Base-by-base conservation (phyloP, 2,329 filamentous ascomycete species). In the Neocatenulostroma microsporum region DNA sequence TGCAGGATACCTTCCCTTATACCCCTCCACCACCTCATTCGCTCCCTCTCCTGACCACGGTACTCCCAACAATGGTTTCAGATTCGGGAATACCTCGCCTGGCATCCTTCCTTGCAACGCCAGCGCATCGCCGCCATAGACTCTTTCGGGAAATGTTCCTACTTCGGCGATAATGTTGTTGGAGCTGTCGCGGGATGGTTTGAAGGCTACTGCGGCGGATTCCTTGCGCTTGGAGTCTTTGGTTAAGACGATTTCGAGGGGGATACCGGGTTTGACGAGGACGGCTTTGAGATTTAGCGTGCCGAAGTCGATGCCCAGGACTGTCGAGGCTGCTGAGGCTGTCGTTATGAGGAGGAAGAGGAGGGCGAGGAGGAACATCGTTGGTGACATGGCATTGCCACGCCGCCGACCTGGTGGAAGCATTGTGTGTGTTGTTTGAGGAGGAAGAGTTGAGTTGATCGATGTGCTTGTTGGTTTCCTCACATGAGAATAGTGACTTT, bases 221-320 rank as follows among this genome's bases (percentile, higher is more conserved):
- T 98, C 91, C 70, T 98, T 98, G 57, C 91, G 82, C 62, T 94
- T 84, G 20, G 91, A 95, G 66, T 98, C 91, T 62, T 96, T 98
- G 20, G 88, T 95, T 39, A 95, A 75, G 61, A 98, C 89, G 48
- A 98, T 96, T 50, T 98, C 91, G 58, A 98, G 84, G 9, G 91
- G 91, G 35, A 94, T 89, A 43, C 91, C 91, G 2, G 91, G 91
- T 67, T 96, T 96, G 44, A 98, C 89, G 27, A 98, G 76, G 11
- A 84, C 80, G 19, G 89, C 89, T 69, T 96, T 98, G 68, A 98
- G 84, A 67, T 94, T 95, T 62, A 94, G 86, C 39, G 91, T 95
- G 50, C 91, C 91, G 37, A 98, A 73, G 64, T 98, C 91, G 54
- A 98, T 76, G 46, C 91, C 91, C 15, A 98, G 70, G 13, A 96